Conservation (phyloP, 306 rosid species). For the Lathyrus oleraceus region DNA sequence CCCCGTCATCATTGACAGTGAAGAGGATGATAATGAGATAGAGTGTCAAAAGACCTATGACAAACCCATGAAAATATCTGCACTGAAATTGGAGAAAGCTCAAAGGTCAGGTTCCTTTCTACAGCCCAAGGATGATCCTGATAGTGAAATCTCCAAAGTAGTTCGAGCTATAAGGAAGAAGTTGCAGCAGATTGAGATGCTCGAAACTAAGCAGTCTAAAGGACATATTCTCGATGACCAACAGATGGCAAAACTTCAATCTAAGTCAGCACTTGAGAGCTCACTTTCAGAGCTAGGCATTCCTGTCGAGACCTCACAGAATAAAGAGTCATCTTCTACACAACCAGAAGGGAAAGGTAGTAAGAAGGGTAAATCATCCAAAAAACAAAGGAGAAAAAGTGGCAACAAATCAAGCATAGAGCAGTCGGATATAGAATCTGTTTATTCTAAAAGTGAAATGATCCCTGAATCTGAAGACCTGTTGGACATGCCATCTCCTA, state of each 20-base stretch:
- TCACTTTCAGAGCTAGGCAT: slow-evolving; percentile 78
- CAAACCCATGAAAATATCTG: slow-evolving; percentile 43
- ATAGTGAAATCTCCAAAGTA: slow-evolving; percentile 52
- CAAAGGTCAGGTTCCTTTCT: slow-evolving; percentile 64
- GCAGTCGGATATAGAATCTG: slow-evolving; percentile 47
- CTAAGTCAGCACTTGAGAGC: slow-evolving; percentile 59
- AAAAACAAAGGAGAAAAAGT: slow-evolving; percentile 63
- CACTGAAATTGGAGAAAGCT: slow-evolving; percentile 47
- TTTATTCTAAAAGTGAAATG: slow-evolving; percentile 44
- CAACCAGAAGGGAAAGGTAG: slow-evolving; percentile 64
- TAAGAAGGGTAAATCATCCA: slow-evolving; percentile 57
- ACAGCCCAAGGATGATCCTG: slow-evolving; percentile 57
- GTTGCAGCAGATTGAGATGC: slow-evolving; percentile 98
- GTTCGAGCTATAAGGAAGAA: slow-evolving; percentile 82
- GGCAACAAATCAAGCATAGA: slow-evolving; percentile 45
- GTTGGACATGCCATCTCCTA: slow-evolving; percentile 39
- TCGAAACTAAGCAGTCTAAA: slow-evolving; percentile 72
- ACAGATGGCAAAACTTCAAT: slow-evolving; percentile 84
- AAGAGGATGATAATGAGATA: slow-evolving; percentile 75
- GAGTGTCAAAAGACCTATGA: slow-evolving; percentile 62
- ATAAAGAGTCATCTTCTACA: slow-evolving; percentile 47
- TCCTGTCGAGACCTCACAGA: slow-evolving; percentile 50
- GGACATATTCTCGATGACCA: slow-evolving; percentile 87
- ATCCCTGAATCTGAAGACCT: slow-evolving; percentile 51
- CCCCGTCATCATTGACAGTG: slow-evolving; percentile 77